A percentile compares a stretch with the other conserved stretches of the same genome.
phyloP scores from a whole-genome alignment of 805 yeast species.

The Wickerhamiella cacticola region DNA sequence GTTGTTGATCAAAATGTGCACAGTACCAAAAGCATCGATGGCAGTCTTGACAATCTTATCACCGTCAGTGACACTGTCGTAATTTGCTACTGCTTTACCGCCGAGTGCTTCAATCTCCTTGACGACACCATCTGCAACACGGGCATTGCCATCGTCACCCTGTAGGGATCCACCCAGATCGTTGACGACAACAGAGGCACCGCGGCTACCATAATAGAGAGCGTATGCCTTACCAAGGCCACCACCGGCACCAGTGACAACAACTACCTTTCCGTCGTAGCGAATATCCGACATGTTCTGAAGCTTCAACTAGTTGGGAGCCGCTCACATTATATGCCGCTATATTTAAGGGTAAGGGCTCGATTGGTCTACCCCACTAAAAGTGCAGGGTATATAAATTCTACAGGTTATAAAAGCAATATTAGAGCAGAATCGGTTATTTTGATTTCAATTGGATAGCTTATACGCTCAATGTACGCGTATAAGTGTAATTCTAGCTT shows the following conservation, averaged over 20 bases:
- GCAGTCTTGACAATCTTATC: constrained; percentile 79
- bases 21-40: constrained; percentile 71
- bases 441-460: too few species aligned
- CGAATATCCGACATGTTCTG: constrained; percentile 28
- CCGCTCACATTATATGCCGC: constrained; percentile 4
- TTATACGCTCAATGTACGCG: neutral
- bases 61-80: constrained; percentile 80
- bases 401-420: too few species aligned
- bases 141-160: constrained; percentile 50
- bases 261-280: constrained; percentile 76
- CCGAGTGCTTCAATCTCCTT: constrained; percentile 65
- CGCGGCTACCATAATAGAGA: constrained; percentile 72
- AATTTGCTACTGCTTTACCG: constrained; percentile 86
- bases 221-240: constrained; percentile 89
- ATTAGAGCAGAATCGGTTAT: too few species aligned
- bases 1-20: constrained; percentile 80
- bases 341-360: constrained; percentile 4
- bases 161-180: constrained; percentile 78
- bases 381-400: too few species aligned
- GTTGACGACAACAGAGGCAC: constrained; percentile 91
- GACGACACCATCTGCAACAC: constrained; percentile 83
- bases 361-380: too few species aligned
- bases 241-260: constrained; percentile 96
- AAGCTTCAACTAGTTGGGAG: neutral
- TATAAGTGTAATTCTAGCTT: neutral